These are phyloP conservation scores for Xylariaceae sp. DNA, from an alignment of 2,329 filamentous ascomycete genomes.

Conservation along the genomic window DNA sequence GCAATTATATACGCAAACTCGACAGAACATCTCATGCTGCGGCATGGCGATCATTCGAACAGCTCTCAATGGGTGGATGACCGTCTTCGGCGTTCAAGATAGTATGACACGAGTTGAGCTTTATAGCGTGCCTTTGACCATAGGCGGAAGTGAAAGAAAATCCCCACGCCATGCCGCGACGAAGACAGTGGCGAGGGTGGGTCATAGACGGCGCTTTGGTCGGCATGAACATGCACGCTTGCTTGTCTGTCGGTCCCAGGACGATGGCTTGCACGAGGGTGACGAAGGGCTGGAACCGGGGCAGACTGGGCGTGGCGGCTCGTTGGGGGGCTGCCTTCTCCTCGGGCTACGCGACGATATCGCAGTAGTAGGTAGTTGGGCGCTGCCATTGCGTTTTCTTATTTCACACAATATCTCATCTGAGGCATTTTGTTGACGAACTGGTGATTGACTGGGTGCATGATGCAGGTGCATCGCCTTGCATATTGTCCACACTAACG, in stretches of 20 bases:
- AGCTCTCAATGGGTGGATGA: neutral
- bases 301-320: neutral
- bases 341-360: slow-evolving; percentile 1
- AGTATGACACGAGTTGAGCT: slow-evolving; percentile 15
- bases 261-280: neutral
- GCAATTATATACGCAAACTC: too few relatives aligned
- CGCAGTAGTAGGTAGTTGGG: neutral
- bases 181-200: too few relatives aligned
- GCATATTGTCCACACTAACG: too few relatives aligned
- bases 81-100: slow-evolving; percentile 14
- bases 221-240: neutral
- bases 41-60: too few relatives aligned
- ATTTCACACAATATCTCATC: neutral
- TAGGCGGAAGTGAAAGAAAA: slow-evolving; percentile 1
- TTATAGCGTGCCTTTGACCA: too few relatives aligned
- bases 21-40: too few relatives aligned
- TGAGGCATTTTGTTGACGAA: slow-evolving; percentile 10
- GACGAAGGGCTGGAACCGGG: slow-evolving; percentile 3
- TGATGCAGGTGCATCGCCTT: too few relatives aligned
- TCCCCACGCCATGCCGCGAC: neutral
- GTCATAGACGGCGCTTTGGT: neutral
- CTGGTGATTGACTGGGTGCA: too few relatives aligned
- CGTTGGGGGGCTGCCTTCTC: neutral
- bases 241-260: slow-evolving; percentile 10
- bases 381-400: neutral